Evolutionary conservation across 306 rosid genomes (phyloP), one percentile per base, ranked within the genome.

Genomic region (Casuarina equisetifolia): DNA sequence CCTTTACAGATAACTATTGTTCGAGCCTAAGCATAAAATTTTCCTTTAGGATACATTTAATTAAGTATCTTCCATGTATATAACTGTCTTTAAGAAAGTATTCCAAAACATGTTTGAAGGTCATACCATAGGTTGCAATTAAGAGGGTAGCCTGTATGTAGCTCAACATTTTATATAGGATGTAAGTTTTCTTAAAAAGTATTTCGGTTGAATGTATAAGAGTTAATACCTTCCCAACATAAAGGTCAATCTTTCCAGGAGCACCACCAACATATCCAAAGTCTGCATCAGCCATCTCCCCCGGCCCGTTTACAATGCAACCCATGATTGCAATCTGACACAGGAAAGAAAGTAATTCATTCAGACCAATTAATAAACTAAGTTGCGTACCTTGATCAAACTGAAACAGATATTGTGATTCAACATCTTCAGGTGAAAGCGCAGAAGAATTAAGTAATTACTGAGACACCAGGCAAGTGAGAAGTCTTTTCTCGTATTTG

Each of bases 251-350:
- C 94, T 92, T 95, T 73, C 99, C 99, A 0, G 99, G 99, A 70
- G 97, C 84, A 62, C 99, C 99, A 15, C 99, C 99, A 7, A 95
- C 99, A 15, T 95, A 95, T 13, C 99, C 99, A 66, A 95, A 95
- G 82, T 95, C 99, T 42, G 99, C 99, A 86, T 95, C 99, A 38
- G 99, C 99, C 99, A 95, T 95, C 91, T 95, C 99, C 44, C 99
- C 99, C 8, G 99, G 99, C 64, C 99, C 99, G 81, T 95, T 95
- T 3, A 95, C 99, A 57, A 95, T 95, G 91, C 99, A 95, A 80
- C 99, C 99, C 99, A 95, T 95, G 87, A 95, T 95, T 67, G 99
- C 99, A 86, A 95, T 92, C 99, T 95, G 77, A 72, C 77, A 53
- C 66, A 81, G 50, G 44, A 76, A 43, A 79, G 40, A 20, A 63